Evolutionary conservation across 768 basidiomycete genomes (phyloP).

Genomic region (Megacollybia marginata): DNA sequence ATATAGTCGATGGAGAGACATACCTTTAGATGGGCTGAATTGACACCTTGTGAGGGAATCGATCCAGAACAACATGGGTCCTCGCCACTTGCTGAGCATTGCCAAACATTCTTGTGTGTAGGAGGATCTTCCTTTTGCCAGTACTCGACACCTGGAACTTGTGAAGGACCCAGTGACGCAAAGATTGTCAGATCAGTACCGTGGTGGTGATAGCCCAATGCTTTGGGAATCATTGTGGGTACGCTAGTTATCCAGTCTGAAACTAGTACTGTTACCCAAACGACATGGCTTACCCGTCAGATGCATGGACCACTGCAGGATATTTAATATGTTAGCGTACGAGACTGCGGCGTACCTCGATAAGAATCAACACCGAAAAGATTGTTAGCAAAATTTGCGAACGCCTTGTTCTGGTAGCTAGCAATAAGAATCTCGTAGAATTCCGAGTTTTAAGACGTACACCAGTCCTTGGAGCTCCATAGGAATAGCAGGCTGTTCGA

Average conservation of each 20-base stretch:
- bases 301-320: background rate
- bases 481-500: background rate
- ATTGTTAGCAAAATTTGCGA: background rate
- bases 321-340: background rate
- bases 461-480: background rate
- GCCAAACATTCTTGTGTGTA: background rate
- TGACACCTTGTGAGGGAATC: background rate
- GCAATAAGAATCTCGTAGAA: background rate
- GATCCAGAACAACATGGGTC: background rate
- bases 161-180: background rate
- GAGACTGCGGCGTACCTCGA: background rate
- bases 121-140: conserved; percentile 41
- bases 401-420: background rate
- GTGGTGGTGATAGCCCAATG: conserved; percentile 41
- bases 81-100: background rate
- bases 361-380: background rate
- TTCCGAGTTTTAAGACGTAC: background rate
- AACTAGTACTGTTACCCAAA: conserved; percentile 27
- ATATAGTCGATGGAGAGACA: no score
- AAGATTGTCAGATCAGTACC: conserved; percentile 9
- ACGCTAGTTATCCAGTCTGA: conserved; percentile 38
- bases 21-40: background rate
- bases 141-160: conserved; percentile 17
- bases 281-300: background rate
- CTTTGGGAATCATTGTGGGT: conserved; percentile 39